A percentile compares a stretch with the other conserved stretches of the same genome.
Evolutionary conservation across 1,139 yeast species (phyloP).

Genomic region (Pichia sp.): DNA sequence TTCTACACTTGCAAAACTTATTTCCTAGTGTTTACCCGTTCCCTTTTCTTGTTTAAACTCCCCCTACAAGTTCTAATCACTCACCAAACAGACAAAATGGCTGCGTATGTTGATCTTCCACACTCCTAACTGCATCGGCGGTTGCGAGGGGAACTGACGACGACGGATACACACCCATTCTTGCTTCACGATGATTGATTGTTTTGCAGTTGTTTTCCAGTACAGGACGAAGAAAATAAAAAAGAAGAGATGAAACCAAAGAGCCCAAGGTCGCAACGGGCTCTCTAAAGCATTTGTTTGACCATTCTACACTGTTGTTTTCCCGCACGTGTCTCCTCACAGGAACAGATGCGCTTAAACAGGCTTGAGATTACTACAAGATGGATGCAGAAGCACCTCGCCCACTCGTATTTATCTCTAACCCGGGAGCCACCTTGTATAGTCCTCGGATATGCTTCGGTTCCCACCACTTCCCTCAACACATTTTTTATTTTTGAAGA

Average conservation of each 20-base stretch:
- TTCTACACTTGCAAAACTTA: not conserved
- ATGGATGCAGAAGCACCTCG: not conserved
- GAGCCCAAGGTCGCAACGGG: constrained; percentile 11
- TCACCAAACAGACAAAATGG: constrained; percentile 6
- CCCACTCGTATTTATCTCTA: constrained; percentile 31
- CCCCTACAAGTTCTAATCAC: not conserved
- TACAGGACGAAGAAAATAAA: not conserved
- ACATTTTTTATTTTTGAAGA: not conserved
- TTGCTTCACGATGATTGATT: not conserved
- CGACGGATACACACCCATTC: constrained; percentile 1
- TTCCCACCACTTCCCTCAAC: not conserved
- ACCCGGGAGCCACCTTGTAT: constrained; percentile 17
- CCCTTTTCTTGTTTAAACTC: not conserved
- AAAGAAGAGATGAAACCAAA: not conserved
- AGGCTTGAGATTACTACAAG: constrained; percentile 31
- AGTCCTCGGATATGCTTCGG: constrained; percentile 20
- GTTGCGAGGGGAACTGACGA: not conserved
- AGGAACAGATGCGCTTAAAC: not conserved
- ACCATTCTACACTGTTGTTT: constrained; percentile 19
- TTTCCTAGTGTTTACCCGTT: not conserved
- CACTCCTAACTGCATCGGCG: not conserved
- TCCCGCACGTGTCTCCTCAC: not conserved
- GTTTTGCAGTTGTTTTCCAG: not conserved
- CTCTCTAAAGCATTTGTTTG: constrained; percentile 9
- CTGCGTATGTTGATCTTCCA: constrained; percentile 11